phyloP scores from a whole-genome alignment of 768 basidiomycete genomes.

The Collybia sordida region DNA sequence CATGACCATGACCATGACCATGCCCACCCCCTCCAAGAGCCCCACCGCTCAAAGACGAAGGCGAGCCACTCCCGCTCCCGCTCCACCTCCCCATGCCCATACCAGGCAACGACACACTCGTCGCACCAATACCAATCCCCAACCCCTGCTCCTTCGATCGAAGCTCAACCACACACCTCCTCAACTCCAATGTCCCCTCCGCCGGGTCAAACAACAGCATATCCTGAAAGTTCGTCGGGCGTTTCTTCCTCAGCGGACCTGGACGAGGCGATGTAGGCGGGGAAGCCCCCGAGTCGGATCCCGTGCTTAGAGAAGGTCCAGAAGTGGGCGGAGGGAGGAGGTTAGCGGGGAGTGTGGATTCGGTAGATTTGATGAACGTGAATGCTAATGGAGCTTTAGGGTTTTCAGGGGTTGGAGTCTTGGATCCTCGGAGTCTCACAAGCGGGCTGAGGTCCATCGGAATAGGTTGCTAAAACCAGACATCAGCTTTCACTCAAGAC shows the following conservation, averaged over 20 bases:
- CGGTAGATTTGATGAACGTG: conserved; percentile 46
- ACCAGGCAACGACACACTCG: conserved; percentile 64
- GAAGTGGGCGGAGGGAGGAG: conserved; percentile 29
- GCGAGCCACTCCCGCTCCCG: conserved; percentile 35
- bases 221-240: conserved; percentile 57
- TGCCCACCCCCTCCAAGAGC: conserved; percentile 11
- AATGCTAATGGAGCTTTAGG: conserved; percentile 48
- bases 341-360: conserved; percentile 33
- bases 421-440: conserved; percentile 46
- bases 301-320: conserved; percentile 4
- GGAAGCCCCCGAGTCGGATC: conserved; percentile 21
- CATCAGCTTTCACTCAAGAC: no score
- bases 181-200: conserved; percentile 54
- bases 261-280: conserved; percentile 16
- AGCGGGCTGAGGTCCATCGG: conserved; percentile 57
- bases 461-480: conserved; percentile 47
- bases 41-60: no score
- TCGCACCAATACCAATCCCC: conserved; percentile 36
- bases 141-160: conserved; percentile 26
- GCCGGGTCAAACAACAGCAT: conserved; percentile 65
- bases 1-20: neutral
- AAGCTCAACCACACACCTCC: conserved; percentile 50
- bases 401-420: conserved; percentile 23
- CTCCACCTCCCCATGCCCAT: conserved; percentile 33
- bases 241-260: conserved; percentile 11